Conservation (phyloP, 176 grass and related monocot genomes). For the Coix lacrymajobi region DNA sequence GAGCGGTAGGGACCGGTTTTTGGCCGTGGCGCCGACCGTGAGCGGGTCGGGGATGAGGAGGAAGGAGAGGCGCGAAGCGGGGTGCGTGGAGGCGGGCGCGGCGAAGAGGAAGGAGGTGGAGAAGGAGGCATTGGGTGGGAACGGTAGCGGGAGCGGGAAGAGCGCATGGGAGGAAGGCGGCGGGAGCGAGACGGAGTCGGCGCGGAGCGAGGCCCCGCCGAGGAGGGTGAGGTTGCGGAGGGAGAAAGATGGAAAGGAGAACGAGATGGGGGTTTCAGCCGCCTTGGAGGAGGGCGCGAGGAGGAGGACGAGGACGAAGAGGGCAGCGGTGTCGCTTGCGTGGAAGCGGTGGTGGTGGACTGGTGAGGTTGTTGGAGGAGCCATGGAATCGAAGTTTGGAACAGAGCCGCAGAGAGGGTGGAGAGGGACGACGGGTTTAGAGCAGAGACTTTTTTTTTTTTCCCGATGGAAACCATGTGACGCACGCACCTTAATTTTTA, state of each 20-base stretch:
- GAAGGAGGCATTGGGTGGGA: conserved; percentile 22
- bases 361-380: background rate
- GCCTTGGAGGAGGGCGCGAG: background rate
- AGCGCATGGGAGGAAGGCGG: conserved; percentile 30
- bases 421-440: no score
- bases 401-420: no score
- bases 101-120: conserved; percentile 35
- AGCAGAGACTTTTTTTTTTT: no score
- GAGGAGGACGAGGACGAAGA: background rate
- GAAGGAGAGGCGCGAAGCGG: conserved; percentile 27
- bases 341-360: background rate
- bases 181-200: background rate
- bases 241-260: conserved; percentile 22
- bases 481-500: no score
- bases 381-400: background rate
- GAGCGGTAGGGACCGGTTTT: conserved; percentile 26
- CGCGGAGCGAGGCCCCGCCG: conserved; percentile 12
- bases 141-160: conserved; percentile 25
- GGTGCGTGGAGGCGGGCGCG: conserved; percentile 2
- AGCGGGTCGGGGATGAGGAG: conserved; percentile 29
- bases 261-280: background rate
- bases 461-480: no score
- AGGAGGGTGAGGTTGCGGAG: conserved; percentile 22
- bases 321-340: background rate
- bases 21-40: background rate